Evolutionary conservation across 2,329 filamentous ascomycete genomes (phyloP), one percentile per base, ranked within the genome.

Genomic region (Botrytis tulipae): DNA sequence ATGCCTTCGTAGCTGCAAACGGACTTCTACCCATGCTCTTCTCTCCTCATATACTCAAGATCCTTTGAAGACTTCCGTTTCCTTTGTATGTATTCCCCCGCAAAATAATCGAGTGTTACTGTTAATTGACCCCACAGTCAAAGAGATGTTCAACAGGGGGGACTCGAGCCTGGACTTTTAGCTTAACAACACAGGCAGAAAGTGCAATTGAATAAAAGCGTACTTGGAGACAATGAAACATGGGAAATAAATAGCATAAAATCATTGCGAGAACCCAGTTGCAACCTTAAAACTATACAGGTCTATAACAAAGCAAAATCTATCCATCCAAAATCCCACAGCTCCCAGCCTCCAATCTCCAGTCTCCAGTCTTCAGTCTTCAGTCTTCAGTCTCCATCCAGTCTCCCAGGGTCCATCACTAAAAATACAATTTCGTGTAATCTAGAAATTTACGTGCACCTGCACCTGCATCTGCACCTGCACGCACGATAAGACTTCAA

Each of bases 401-500:
- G 14, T n/a, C 35, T 65, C 46, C 25, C 29, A 67, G 51, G 44
- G 48, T 57, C 42, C 29, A 54, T 51, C 48, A 59, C 62, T 72
- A 68, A 72, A 67, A n/a, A 18, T 35, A 60, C 71, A 73, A 69
- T 61, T 51, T 51, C 71, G 71, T 72, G 59, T 72, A 69, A 72
- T 65, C 62, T 48, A 18, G 59, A 72, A 72, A 59, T 68, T 72
- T 40, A 72, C 32, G 25, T 72, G 70, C 71, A 72, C 32, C 25
- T 72, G 70, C 71, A 72, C 29, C 62, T 70, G 67, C 42, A 65
- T 29, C 70, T 42, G 48, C 51, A 44, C 40, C 60, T 71, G 54
- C 59, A 51, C 61, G 54, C 59, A 51, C 61, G 72, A 74, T 74
- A 70, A 74, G 46, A 67, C 69, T 59, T 74, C 71, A 54, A 68